A percentile compares a stretch with the other conserved stretches of the same genome.
phyloP scores from a whole-genome alignment of 2,329 filamentous ascomycete species.

The Elsinoe perseae region DNA sequence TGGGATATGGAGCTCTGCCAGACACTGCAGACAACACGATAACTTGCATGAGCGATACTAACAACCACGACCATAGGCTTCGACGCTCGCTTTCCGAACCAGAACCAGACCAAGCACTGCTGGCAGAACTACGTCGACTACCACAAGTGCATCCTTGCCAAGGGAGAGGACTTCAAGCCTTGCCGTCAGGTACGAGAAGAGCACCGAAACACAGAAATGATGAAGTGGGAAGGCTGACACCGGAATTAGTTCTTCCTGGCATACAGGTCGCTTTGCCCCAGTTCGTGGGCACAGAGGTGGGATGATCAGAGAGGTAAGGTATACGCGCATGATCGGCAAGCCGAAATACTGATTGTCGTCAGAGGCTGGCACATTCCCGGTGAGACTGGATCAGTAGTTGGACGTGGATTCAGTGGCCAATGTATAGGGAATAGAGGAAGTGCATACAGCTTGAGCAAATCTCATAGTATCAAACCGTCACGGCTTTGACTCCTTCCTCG shows the following conservation, averaged over 20 bases:
- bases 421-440: not conserved
- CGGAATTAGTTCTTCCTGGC: conserved; percentile 82
- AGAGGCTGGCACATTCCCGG: conserved; percentile 52
- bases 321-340: not conserved
- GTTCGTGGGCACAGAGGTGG: conserved; percentile 88
- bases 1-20: not conserved
- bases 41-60: not conserved
- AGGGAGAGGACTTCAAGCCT: conserved; percentile 96
- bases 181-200: conserved; percentile 73
- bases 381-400: conserved; percentile 40
- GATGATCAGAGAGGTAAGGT: conserved; percentile 88
- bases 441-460: not conserved
- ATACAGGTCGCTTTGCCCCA: conserved; percentile 96
- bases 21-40: not conserved
- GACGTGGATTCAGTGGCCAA: not conserved
- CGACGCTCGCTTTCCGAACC: conserved; percentile 97
- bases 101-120: conserved; percentile 99
- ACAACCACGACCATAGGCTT: conserved; percentile 56
- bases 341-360: conserved; percentile 13
- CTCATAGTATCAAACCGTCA: not conserved
- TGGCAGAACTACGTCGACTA: conserved; percentile 99
- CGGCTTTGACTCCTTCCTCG: not conserved
- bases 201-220: not conserved
- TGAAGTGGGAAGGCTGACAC: not conserved
- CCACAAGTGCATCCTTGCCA: conserved; percentile 98